These are phyloP conservation scores for Delphinella strobiligena DNA, from an alignment of 2,329 filamentous ascomycete species.

Conservation along the genomic window DNA sequence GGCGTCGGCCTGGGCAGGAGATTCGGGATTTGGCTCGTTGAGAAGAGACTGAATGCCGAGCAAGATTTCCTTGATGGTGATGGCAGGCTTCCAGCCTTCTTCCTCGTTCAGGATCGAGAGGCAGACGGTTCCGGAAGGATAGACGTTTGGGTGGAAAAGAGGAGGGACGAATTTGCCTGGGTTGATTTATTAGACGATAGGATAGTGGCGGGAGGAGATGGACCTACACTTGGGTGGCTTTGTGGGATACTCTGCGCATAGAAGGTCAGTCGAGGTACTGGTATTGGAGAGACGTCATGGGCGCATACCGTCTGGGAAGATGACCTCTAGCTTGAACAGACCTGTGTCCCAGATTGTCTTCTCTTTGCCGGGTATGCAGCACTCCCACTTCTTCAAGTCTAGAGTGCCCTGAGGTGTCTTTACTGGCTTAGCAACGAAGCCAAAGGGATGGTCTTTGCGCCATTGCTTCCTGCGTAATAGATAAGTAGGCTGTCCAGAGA, in stretches of 20 bases:
- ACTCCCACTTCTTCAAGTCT: conserved; percentile 93
- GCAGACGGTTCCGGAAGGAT: conserved; percentile 94
- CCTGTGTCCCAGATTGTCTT: conserved; percentile 98
- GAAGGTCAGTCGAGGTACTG: background rate
- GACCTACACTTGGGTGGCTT: conserved; percentile 94
- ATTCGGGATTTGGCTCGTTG: conserved; percentile 93
- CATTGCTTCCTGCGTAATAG: conserved; percentile 66
- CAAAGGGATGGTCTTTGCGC: conserved; percentile 93
- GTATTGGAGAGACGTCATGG: background rate
- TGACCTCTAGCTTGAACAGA: conserved; percentile 84
- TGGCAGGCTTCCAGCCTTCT: conserved; percentile 95
- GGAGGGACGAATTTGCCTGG: conserved; percentile 91
- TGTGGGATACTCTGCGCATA: conserved; percentile 74
- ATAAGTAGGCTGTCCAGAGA: conserved; percentile 2
- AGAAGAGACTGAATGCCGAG: conserved; percentile 92
- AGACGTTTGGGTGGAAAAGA: conserved; percentile 96
- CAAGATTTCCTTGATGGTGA: conserved; percentile 95
- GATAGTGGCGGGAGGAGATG: background rate
- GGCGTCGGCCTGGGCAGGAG: conserved; percentile 89
- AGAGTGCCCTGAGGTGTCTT: conserved; percentile 69
- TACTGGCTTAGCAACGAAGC: conserved; percentile 84
- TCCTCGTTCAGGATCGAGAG: conserved; percentile 96
- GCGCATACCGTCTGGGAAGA: conserved; percentile 80
- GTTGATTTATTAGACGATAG: conserved; percentile 3
- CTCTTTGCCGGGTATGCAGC: conserved; percentile 87